Conservation (phyloP, 768 basidiomycete species). For the Holtermanniella nyarrowii region DNA sequence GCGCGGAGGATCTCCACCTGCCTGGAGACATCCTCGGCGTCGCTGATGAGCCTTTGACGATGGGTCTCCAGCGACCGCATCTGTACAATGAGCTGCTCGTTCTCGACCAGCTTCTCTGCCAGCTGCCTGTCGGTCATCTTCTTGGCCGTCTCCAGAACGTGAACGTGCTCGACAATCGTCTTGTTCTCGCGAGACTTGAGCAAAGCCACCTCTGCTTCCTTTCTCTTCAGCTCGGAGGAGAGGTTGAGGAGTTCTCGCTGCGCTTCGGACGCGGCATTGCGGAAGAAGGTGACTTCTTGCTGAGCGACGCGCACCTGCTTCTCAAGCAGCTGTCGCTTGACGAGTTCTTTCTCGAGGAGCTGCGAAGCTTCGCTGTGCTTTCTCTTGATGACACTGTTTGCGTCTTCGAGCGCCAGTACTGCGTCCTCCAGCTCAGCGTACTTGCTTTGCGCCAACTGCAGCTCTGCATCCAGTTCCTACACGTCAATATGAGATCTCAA, state of each 20-base stretch:
- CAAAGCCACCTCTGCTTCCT: slow-evolving; percentile 78
- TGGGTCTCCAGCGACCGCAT: slow-evolving; percentile 81
- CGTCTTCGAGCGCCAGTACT: slow-evolving; percentile 70
- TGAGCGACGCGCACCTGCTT: slow-evolving; percentile 48
- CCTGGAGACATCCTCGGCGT: slow-evolving; percentile 69
- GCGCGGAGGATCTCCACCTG: slow-evolving; percentile 51
- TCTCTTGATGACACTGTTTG: slow-evolving; percentile 61
- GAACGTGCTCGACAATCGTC: slow-evolving; percentile 96
- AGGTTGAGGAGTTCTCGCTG: slow-evolving; percentile 70
- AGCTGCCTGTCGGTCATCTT: slow-evolving; percentile 86
- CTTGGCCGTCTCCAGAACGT: slow-evolving; percentile 93
- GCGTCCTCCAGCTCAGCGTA: slow-evolving; percentile 82
- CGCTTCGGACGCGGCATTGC: slow-evolving; percentile 61
- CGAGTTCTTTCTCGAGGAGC: slow-evolving; percentile 62
- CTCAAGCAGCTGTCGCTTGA: slow-evolving; percentile 67
- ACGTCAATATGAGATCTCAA: slow-evolving; percentile 3
- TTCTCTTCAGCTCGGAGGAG: slow-evolving; percentile 63
- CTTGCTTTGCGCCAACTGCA: slow-evolving; percentile 60
- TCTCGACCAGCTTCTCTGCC: slow-evolving; percentile 64
- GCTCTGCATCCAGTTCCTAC: slow-evolving; percentile 67
- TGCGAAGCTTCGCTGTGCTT: slow-evolving; percentile 61
- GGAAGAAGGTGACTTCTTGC: slow-evolving; percentile 54
- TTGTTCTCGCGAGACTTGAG: slow-evolving; percentile 74
- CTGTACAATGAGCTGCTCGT: slow-evolving; percentile 61
- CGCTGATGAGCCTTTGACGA: slow-evolving; percentile 59